These are phyloP conservation scores for Pisolithus sp. DNA, from an alignment of 768 basidiomycete species.

Conservation along the genomic window DNA sequence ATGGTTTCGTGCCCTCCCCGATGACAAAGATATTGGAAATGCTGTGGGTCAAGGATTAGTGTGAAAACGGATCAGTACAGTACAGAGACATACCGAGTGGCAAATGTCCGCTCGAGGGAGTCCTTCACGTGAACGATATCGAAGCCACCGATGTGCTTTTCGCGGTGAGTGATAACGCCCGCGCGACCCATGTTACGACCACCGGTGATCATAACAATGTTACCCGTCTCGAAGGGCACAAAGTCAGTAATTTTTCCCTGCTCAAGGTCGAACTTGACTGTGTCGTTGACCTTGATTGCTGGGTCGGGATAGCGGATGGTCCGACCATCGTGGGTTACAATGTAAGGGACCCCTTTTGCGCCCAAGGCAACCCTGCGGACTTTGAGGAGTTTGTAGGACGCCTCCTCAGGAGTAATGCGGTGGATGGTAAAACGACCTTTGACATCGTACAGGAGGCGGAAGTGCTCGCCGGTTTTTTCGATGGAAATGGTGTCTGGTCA, in stretches of 20 bases:
- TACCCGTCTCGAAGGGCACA: conserved; percentile 95
- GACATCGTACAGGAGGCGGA: conserved; percentile 98
- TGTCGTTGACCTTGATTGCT: conserved; percentile 91
- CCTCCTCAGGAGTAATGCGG: conserved; percentile 97
- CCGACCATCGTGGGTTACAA: conserved; percentile 98
- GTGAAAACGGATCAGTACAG: neutral
- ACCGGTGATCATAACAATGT: conserved; percentile 96
- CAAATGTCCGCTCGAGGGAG: conserved; percentile 90
- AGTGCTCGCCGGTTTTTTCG: conserved; percentile 98
- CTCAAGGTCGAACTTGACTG: conserved; percentile 94
- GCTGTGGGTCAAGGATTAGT: conserved; percentile 34
- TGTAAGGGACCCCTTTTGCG: conserved; percentile 88
- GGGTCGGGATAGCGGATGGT: conserved; percentile 99
- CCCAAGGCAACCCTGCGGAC: conserved; percentile 91
- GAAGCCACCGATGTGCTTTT: conserved; percentile 97
- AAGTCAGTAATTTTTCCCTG: conserved; percentile 89
- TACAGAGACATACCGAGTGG: conserved; percentile 72
- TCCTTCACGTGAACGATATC: conserved; percentile 99
- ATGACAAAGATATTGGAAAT: conserved; percentile 98
- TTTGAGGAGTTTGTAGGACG: conserved; percentile 92
- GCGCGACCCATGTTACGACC: conserved; percentile 99
- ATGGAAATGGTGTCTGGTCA: conserved; percentile 85
- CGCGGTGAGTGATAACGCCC: conserved; percentile 92
- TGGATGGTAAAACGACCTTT: conserved; percentile 99
- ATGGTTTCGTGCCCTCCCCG: conserved; percentile 91